phyloP scores from a whole-genome alignment of 352 stramenopile species.

The Phytophthora sansomeana region DNA sequence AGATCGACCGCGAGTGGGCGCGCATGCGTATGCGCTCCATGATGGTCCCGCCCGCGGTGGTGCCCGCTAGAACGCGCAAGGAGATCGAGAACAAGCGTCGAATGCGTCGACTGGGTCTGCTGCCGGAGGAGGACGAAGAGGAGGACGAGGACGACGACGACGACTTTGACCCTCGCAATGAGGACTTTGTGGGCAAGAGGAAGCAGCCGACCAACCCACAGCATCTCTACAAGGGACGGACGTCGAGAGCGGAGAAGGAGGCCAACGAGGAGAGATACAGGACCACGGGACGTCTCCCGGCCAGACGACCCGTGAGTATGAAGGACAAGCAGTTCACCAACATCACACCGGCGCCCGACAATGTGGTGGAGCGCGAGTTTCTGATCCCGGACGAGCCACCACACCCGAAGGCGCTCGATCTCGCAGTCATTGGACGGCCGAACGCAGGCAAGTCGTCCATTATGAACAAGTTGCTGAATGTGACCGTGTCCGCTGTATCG shows the following conservation, averaged over 20 bases:
- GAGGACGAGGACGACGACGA: conserved; percentile 24
- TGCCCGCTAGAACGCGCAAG: conserved; percentile 48
- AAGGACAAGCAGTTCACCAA: conserved; percentile 82
- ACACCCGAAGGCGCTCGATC: conserved; percentile 69
- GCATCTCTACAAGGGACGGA: conserved; percentile 30
- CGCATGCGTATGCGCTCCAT: conserved; percentile 49
- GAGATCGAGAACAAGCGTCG: conserved; percentile 69
- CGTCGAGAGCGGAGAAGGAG: conserved; percentile 29
- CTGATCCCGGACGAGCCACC: conserved; percentile 77
- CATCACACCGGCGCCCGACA: conserved; percentile 62
- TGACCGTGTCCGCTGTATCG: conserved; percentile 87
- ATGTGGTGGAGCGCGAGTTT: conserved; percentile 76
- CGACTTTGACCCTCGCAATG: conserved; percentile 33
- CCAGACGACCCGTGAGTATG: conserved; percentile 49
- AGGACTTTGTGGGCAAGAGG: conserved; percentile 30
- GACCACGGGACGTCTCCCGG: conserved; percentile 27
- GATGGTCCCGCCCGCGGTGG: conserved; percentile 42
- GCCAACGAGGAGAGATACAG: conserved; percentile 20
- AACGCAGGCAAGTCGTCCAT: conserved; percentile 91
- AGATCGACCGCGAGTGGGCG: conserved; percentile 59
- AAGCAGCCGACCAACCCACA: conserved; percentile 20
- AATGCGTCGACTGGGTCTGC: conserved; percentile 63
- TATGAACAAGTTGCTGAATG: conserved; percentile 80
- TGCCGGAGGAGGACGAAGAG: conserved; percentile 55
- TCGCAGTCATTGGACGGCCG: conserved; percentile 86